Base-by-base conservation (phyloP, 139 green algal species). In the Coccomyxa sp. region DNA sequence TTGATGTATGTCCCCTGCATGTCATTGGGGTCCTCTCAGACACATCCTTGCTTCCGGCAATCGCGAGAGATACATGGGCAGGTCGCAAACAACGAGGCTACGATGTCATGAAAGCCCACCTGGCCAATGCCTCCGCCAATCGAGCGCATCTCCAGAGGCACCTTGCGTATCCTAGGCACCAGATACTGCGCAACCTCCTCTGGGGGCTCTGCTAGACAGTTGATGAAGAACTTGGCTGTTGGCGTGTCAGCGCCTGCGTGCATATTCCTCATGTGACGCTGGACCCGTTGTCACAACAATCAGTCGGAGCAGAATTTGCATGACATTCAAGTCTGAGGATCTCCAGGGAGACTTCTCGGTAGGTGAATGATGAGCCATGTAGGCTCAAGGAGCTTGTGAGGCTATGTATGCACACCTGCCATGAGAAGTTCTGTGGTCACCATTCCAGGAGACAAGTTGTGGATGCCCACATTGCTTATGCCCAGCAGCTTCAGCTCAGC, bases 381-480 rank as follows among this genome's bases (percentile, higher is more conserved):
- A n/a, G n/a, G n/a, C n/a, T n/a, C n/a, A n/a, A n/a, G n/a, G n/a
- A n/a, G n/a, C n/a, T n/a, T n/a, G n/a, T n/a, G n/a, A n/a, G n/a
- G n/a, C n/a, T n/a, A n/a, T n/a, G n/a, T n/a, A 33, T 79, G 55
- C 22, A 73, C 78, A 34, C 94, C 94, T 31, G 91, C 88, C 93
- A 98, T 97, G 7, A 98, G 87, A 74, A 98, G 85, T 24, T 98
- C 92, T 33, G 95, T 99, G 18, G 91, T 96, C 10, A 98, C 94
- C 95, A 99, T 99, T 36, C 92, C 92, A 0, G 92, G 92, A 2
- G 83, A 92, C 38, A 98, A 85, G 82, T 96, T 96, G 86, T 98
- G 94, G 9, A 98, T 79, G 37, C 83, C 85, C 9, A 98, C 91
- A 58, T 95, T 91, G n/a, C 84, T 83, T 40, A 95, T 87, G 35